Percentiles rank a stretch among this genome's conserved stretches.
phyloP scores from a whole-genome alignment of 805 yeast genomes.

The Metschnikowia baotianmanensis region DNA sequence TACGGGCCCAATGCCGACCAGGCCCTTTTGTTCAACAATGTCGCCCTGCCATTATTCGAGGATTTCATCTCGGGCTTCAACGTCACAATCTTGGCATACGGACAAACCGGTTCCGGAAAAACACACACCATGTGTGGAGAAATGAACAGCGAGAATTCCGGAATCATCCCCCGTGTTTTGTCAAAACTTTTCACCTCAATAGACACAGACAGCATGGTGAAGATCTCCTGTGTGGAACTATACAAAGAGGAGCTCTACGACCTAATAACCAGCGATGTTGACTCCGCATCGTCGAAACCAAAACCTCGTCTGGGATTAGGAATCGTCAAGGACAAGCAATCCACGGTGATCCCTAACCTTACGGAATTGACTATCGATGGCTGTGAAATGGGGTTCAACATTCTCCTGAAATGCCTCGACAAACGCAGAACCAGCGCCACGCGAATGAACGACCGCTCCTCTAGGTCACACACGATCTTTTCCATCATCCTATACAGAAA shows the following conservation, averaged over 20 bases:
- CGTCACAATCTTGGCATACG: constrained; percentile 76
- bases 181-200: constrained; percentile 51
- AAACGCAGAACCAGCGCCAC: constrained; percentile 69
- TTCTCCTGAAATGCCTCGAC: constrained; percentile 55
- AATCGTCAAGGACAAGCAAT: constrained; percentile 2
- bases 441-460: constrained; percentile 67
- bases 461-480: constrained; percentile 77
- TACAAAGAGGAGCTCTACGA: constrained; percentile 86
- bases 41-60: constrained; percentile 68
- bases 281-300: constrained; percentile 23
- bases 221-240: constrained; percentile 78
- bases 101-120: constrained; percentile 89
- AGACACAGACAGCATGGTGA: constrained; percentile 57
- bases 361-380: constrained; percentile 57
- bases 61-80: constrained; percentile 63
- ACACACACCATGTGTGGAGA: constrained; percentile 72
- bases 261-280: constrained; percentile 51
- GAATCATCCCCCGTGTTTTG: constrained; percentile 56
- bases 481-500: constrained; percentile 55
- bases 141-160: constrained; percentile 37
- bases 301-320: constrained; percentile 18
- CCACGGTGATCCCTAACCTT: constrained; percentile 60
- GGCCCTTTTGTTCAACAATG: constrained; percentile 57
- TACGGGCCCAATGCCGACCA: constrained; percentile 85
- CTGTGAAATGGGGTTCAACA: constrained; percentile 54